Percentiles rank a stretch among this genome's conserved stretches.
phyloP scores from a whole-genome alignment of 257 asterid genomes.

The Haberlea rhodopensis region DNA sequence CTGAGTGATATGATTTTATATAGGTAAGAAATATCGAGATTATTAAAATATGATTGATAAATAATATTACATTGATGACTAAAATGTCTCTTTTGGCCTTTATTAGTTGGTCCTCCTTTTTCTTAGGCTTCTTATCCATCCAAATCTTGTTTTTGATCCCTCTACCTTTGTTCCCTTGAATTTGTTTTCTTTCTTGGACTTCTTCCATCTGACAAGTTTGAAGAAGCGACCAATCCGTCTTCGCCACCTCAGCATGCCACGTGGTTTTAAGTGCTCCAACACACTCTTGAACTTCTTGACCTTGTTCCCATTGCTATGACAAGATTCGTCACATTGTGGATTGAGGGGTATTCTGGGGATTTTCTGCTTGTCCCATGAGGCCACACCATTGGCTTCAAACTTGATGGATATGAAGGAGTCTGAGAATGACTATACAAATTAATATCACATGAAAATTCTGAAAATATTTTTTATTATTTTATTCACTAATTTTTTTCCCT shows the following conservation, averaged over 20 bases:
- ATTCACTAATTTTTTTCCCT: too few relatives aligned
- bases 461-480: too few relatives aligned
- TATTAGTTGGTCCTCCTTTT: conserved; percentile 40
- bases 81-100: conserved; percentile 15
- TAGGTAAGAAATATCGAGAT: too few relatives aligned
- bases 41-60: too few relatives aligned
- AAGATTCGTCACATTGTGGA: conserved; percentile 2
- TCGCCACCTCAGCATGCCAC: conserved; percentile 35
- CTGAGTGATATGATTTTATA: too few relatives aligned
- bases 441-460: too few relatives aligned
- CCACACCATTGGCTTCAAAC: conserved; percentile 39
- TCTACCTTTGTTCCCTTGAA: conserved; percentile 36
- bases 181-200: conserved; percentile 26
- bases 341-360: too few relatives aligned
- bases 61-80: too few relatives aligned
- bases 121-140: conserved; percentile 44
- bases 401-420: conserved; percentile 49
- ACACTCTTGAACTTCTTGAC: conserved; percentile 6
- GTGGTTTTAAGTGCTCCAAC: conserved; percentile 34
- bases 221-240: conserved; percentile 41
- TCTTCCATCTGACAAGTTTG: conserved; percentile 40
- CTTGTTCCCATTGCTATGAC: conserved; percentile 4
- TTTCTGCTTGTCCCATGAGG: conserved; percentile 1
- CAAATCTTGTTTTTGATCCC: conserved; percentile 36
- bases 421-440: too few relatives aligned